phyloP scores from a whole-genome alignment of 2,329 filamentous ascomycete species.

The Colletotrichum filicis region DNA sequence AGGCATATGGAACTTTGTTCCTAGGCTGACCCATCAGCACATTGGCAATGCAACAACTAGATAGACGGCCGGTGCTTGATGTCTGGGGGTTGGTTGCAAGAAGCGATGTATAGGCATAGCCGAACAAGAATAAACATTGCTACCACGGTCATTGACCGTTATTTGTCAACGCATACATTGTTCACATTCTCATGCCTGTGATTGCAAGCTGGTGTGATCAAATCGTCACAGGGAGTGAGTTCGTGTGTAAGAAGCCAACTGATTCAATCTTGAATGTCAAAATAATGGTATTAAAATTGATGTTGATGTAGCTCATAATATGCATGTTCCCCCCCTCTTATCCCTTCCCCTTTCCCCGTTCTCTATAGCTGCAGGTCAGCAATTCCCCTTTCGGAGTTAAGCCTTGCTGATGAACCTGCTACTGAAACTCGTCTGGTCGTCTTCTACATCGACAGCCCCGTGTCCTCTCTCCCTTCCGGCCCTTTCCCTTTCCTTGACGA shows the following conservation, averaged over 20 bases:
- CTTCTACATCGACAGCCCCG: no score
- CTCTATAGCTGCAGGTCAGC: no score
- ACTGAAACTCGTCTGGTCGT: no score
- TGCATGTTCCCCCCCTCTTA: not conserved
- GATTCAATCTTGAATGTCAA: not conserved
- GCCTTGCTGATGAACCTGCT: no score
- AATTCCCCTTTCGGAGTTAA: no score
- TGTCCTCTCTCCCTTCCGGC: no score
- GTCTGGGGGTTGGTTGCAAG: not conserved
- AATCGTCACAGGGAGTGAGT: not conserved
- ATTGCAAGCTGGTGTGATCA: not conserved
- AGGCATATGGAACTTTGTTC: not conserved
- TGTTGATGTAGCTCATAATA: not conserved
- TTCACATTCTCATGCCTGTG: not conserved
- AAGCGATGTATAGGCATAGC: not conserved
- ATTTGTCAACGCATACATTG: not conserved
- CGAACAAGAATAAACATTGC: not conserved
- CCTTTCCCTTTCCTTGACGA: no score
- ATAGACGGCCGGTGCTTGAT: not conserved
- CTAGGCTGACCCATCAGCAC: not conserved
- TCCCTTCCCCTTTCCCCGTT: not conserved
- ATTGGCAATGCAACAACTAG: not conserved
- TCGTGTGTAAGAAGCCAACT: not conserved
- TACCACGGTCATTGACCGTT: not conserved
- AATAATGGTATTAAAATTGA: not conserved